Evolutionary conservation across 2,329 filamentous ascomycete genomes (phyloP).

Genomic region (Fusarium secorum): DNA sequence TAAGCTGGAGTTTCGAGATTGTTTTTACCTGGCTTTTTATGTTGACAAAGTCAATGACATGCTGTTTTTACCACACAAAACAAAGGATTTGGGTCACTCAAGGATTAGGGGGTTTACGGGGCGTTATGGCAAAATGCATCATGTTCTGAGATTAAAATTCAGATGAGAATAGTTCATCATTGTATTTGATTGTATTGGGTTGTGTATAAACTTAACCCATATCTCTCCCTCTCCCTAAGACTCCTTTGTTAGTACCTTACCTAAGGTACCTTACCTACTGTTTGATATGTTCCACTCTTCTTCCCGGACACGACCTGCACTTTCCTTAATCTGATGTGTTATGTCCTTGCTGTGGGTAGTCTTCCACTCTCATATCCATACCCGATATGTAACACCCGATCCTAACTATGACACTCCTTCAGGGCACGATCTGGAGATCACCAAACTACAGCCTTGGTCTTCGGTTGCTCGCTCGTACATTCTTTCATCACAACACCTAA

Average conservation of each 20-base stretch:
- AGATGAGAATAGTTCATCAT: conserved; percentile 31
- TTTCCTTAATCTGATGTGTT: not conserved
- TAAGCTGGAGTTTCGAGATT: conserved; percentile 43
- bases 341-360: not conserved
- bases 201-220: conserved; percentile 6
- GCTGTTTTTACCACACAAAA: conserved; percentile 13
- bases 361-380: not conserved
- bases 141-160: conserved; percentile 39
- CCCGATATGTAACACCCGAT: not conserved
- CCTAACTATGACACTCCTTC: not conserved
- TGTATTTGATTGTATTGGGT: conserved; percentile 21
- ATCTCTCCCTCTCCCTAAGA: not conserved
- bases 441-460: not conserved
- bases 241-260: not conserved
- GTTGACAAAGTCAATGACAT: conserved; percentile 20
- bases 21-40: conserved; percentile 36
- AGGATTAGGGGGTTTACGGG: conserved; percentile 23
- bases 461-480: not conserved
- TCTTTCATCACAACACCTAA: conserved; percentile 6
- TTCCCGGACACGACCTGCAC: not conserved
- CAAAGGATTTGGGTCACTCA: conserved; percentile 32
- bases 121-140: conserved; percentile 38
- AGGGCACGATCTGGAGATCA: not conserved
- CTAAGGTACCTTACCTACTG: not conserved
- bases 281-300: not conserved